Evolutionary conservation across 345 rosid genomes (phyloP), one percentile per base, ranked within the genome.

Genomic region (Iberis pinnata): DNA sequence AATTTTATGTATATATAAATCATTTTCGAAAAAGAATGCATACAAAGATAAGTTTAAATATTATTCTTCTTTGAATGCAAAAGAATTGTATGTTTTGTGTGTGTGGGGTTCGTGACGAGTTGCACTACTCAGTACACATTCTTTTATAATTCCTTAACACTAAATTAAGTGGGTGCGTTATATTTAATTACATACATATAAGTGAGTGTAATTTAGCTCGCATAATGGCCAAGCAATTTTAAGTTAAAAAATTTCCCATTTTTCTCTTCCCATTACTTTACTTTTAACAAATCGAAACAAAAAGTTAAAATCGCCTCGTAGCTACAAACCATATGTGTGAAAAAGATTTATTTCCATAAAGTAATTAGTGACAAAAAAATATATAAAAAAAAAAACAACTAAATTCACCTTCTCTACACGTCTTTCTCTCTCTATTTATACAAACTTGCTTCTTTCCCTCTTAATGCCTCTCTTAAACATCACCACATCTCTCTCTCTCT

Each of bases 361-460:
- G 41, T 16, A 43, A 37, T 8, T 33, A 49, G 52, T 49, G 45
- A 38, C 25, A 58, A 49, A 33, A 22, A 22, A 25, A 9, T n/a
- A n/a, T n/a, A n/a, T n/a, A 33, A 22, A 26, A 44, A 52, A 19
- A 16, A 53, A 43, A 45, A 1, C 25, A 63, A 37, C 37, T 24
- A 27, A 49, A 9, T 45, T 49, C 60, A 55, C 38, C 43, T 62
- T 58, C 68, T 65, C 75, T 18, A 52, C 65, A 69, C 78, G 73
- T 60, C 67, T 31, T 41, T 38, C 38, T 18, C 38, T 18, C 18
- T 61, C 47, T 59, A 68, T 67, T 64, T 64, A 75, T 68, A 75
- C 70, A 75, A 68, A 38, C 71, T 72, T 65, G 43, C 75, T 25
- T 29, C 58, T 19, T 50, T 44, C 43, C 56, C 61, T 70, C 56